These are phyloP conservation scores for Candida gorgasii DNA, from an alignment of 805 yeast species.

Conservation along the genomic window DNA sequence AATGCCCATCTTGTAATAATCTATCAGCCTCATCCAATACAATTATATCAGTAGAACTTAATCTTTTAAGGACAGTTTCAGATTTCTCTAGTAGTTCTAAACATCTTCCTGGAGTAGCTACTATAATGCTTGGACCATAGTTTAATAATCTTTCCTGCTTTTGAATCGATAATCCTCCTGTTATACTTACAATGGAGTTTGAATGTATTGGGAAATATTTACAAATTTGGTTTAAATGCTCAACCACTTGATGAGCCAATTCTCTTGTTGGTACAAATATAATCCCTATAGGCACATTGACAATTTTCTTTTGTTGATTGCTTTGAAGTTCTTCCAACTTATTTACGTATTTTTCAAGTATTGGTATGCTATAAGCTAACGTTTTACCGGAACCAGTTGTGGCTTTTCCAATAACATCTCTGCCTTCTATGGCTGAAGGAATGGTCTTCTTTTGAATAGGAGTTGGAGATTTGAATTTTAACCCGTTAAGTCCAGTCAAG, in stretches of 20 bases:
- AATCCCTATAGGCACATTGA: slow-evolving; percentile 63
- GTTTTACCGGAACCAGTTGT: slow-evolving; percentile 98
- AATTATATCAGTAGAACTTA: slow-evolving; percentile 48
- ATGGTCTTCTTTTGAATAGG: slow-evolving; percentile 77
- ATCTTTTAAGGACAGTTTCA: slow-evolving; percentile 41
- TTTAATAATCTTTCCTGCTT: slow-evolving; percentile 82
- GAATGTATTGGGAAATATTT: slow-evolving; percentile 52
- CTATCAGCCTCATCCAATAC: slow-evolving; percentile 97
- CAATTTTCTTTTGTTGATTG: slow-evolving; percentile 19
- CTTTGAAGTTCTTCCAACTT: slow-evolving; percentile 20
- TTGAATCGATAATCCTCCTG: slow-evolving; percentile 94
- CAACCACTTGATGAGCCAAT: slow-evolving; percentile 88
- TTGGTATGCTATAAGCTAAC: slow-evolving; percentile 91
- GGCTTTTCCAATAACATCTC: slow-evolving; percentile 92
- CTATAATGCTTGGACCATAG: slow-evolving; percentile 75
- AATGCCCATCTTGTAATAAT: slow-evolving; percentile 91
- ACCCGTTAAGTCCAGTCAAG: slow-evolving; percentile 58
- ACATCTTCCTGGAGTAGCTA: slow-evolving; percentile 95
- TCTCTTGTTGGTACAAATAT: slow-evolving; percentile 96
- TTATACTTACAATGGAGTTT: slow-evolving; percentile 68
- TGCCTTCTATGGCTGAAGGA: slow-evolving; percentile 70
- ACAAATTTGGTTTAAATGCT: slow-evolving; percentile 65
- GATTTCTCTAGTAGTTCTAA: slow-evolving; percentile 74
- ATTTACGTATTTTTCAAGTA: slow-evolving; percentile 62
- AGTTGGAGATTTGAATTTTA: slow-evolving; percentile 72